Conservation (phyloP, 208 protist species). For the Leishmania gerbilli region DNA sequence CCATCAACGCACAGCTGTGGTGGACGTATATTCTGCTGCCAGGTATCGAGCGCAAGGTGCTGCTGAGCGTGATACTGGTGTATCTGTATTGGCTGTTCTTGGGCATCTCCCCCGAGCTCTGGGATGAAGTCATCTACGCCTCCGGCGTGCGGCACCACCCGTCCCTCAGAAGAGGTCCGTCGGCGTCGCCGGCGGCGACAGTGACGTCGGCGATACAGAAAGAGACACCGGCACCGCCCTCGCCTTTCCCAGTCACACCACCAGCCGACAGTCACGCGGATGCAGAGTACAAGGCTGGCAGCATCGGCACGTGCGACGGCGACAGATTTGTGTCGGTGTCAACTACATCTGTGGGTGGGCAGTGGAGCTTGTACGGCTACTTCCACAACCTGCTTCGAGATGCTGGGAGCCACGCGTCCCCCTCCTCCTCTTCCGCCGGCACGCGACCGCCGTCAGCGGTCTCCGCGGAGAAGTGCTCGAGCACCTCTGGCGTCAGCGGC, state of each 20-base stretch:
- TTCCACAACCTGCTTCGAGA: background rate
- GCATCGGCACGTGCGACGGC: background rate
- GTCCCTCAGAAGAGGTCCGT: background rate
- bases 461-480: background rate
- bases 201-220: background rate
- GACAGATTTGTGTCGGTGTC: background rate
- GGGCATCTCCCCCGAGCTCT: conserved; percentile 27
- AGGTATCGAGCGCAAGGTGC: conserved; percentile 9
- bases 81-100: conserved; percentile 46
- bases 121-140: conserved; percentile 32
- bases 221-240: background rate
- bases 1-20: conserved; percentile 37
- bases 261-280: background rate
- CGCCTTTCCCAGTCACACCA: background rate
- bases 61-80: conserved; percentile 20
- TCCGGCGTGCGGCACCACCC: conserved; percentile 19
- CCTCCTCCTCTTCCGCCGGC: background rate
- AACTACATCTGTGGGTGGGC: background rate
- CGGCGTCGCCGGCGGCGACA: background rate
- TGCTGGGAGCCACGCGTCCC: background rate
- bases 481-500: background rate
- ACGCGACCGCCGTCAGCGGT: background rate
- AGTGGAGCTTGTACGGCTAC: background rate
- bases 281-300: background rate
- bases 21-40: conserved; percentile 29